phyloP scores from a whole-genome alignment of 495 filamentous ascomycete species.

The Aspergillus mulundensis region DNA sequence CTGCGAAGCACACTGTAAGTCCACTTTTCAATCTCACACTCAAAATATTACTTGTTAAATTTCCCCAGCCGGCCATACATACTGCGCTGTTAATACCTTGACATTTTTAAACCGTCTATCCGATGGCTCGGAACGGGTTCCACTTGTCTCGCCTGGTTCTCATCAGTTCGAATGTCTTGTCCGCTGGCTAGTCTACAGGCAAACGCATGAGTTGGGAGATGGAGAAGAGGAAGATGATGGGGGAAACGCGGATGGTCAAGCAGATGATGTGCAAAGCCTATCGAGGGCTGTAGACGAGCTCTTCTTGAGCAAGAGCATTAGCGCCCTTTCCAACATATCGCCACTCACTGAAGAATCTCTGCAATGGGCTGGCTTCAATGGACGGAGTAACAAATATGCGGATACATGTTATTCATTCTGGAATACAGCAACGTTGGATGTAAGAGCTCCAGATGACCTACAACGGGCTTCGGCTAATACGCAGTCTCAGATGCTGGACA shows the following conservation, averaged over 20 bases:
- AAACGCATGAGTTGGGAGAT: slow-evolving; percentile 52
- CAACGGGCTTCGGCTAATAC: background rate
- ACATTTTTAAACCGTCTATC: slow-evolving; percentile 56
- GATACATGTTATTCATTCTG: slow-evolving; percentile 97
- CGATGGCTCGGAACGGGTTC: slow-evolving; percentile 14
- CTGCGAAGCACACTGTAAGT: slow-evolving; percentile 84
- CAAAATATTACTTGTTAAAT: slow-evolving; percentile 15
- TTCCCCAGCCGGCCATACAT: slow-evolving; percentile 73
- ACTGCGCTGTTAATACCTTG: slow-evolving; percentile 75
- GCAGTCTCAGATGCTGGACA: slow-evolving; percentile 57
- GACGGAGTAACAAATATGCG: slow-evolving; percentile 78
- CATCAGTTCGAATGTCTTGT: slow-evolving; percentile 43
- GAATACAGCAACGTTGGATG: slow-evolving; percentile 67
- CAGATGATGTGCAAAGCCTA: slow-evolving; percentile 9
- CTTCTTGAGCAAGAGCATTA: slow-evolving; percentile 25
- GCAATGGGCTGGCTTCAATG: slow-evolving; percentile 71
- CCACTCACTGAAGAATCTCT: slow-evolving; percentile 30
- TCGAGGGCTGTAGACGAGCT: slow-evolving; percentile 10
- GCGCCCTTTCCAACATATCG: slow-evolving; percentile 32
- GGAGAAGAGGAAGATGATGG: slow-evolving; percentile 51
- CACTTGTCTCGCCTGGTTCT: slow-evolving; percentile 31
- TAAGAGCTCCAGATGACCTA: slow-evolving; percentile 27
- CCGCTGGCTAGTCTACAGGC: slow-evolving; percentile 67
- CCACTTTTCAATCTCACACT: background rate
- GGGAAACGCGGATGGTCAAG: slow-evolving; percentile 31